Conservation (phyloP, 495 filamentous ascomycete species). For the Recurvomyces mirabilis region DNA sequence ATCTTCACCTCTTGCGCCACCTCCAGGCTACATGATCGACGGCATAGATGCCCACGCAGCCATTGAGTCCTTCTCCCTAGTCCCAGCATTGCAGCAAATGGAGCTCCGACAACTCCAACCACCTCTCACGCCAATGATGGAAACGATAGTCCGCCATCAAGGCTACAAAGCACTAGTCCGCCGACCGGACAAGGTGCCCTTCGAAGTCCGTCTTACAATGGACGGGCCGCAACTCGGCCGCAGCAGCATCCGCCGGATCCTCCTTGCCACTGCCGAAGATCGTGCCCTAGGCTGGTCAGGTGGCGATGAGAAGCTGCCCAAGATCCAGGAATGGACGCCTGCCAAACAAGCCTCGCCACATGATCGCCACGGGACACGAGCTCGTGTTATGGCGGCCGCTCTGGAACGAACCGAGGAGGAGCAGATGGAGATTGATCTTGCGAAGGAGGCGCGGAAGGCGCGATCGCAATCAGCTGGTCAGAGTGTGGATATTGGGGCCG, state of each 20-base stretch:
- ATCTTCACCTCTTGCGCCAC: conserved; percentile 24
- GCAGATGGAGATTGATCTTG: conserved; percentile 1
- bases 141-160: conserved; percentile 16
- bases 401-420: not conserved
- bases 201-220: conserved; percentile 25
- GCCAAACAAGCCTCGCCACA: conserved; percentile 3
- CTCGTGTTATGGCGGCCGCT: not conserved
- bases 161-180: conserved; percentile 23
- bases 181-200: conserved; percentile 9
- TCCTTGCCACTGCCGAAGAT: conserved; percentile 14
- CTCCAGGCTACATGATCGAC: conserved; percentile 28
- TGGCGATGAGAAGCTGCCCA: conserved; percentile 7
- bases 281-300: conserved; percentile 24
- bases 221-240: conserved; percentile 20
- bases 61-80: conserved; percentile 41
- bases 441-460: not conserved
- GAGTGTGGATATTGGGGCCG: not conserved
- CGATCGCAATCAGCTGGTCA: not conserved
- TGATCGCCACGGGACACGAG: not conserved
- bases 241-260: conserved; percentile 13
- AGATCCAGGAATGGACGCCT: conserved; percentile 11
- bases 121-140: conserved; percentile 22
- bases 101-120: conserved; percentile 23
- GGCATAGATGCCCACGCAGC: conserved; percentile 38
- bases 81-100: conserved; percentile 33